Percentiles rank a stretch among this genome's conserved stretches.
phyloP scores from a whole-genome alignment of 768 basidiomycete species.

The Thelephora ganbajun region DNA sequence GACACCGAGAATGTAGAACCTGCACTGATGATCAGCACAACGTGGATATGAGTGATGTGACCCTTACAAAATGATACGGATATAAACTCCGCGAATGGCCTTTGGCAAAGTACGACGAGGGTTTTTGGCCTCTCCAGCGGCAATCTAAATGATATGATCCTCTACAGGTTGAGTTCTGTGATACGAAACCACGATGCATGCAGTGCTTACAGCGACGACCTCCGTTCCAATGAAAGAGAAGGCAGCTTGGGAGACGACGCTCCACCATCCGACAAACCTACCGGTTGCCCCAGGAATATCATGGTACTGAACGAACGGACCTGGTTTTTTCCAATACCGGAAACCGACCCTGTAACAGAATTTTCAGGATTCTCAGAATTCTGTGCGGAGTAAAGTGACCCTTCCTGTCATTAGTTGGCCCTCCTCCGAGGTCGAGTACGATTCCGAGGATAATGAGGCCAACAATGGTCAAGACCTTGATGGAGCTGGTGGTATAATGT shows the following conservation, averaged over 20 bases:
- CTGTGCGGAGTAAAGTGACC: too few species aligned
- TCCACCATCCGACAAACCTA: conserved; percentile 36
- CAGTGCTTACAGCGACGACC: conserved; percentile 23
- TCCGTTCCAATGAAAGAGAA: conserved; percentile 52
- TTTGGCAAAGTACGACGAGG: conserved; percentile 30
- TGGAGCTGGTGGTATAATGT: conserved; percentile 21
- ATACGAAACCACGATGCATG: background rate
- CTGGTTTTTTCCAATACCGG: conserved; percentile 37
- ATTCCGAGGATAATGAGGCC: conserved; percentile 34
- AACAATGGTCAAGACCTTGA: conserved; percentile 36
- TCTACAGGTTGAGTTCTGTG: too few species aligned
- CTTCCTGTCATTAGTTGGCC: conserved; percentile 29
- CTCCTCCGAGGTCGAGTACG: conserved; percentile 44
- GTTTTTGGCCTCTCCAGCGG: conserved; percentile 37
- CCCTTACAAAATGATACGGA: conserved; percentile 64
- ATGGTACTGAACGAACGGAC: conserved; percentile 36
- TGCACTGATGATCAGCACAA: background rate
- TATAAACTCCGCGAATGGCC: conserved; percentile 31
- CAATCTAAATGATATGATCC: conserved; percentile 14
- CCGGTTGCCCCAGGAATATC: conserved; percentile 29
- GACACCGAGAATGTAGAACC: conserved; percentile 28
- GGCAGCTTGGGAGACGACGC: conserved; percentile 42
- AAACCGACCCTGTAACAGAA: conserved; percentile 24
- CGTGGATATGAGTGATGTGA: conserved; percentile 24
- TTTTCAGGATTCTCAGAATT: too few species aligned